phyloP scores from a whole-genome alignment of 305 asterid genomes.

The Fraxinus greggii region DNA sequence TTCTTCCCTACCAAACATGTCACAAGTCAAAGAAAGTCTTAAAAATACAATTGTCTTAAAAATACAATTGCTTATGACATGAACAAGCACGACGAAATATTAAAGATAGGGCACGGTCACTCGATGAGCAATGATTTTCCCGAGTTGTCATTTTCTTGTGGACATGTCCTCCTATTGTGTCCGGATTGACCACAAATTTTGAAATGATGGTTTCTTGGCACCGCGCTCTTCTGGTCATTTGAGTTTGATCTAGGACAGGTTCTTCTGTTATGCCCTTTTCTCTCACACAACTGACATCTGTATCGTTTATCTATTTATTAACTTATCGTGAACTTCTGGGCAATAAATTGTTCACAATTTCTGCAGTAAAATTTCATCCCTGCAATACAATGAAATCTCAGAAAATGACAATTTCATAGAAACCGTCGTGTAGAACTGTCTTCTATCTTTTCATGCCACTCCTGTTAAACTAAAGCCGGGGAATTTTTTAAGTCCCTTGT shows the following conservation, averaged over 20 bases:
- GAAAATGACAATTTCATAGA: not conserved
- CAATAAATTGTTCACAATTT: constrained; percentile 75
- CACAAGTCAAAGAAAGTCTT: not conserved
- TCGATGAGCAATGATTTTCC: not conserved
- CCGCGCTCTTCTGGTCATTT: constrained; percentile 20
- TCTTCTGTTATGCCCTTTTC: constrained; percentile 83
- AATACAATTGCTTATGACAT: constrained; percentile 1
- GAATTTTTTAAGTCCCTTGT: constrained; percentile 52
- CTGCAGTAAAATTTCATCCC: constrained; percentile 68
- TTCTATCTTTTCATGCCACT: constrained; percentile 30
- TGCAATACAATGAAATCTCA: constrained; percentile 21
- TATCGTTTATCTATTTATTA: constrained; percentile 38
- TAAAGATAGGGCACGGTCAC: not conserved
- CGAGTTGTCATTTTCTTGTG: constrained; percentile 34
- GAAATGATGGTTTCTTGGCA: constrained; percentile 52
- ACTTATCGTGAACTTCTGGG: constrained; percentile 48
- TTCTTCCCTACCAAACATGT: not conserved
- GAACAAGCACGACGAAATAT: not conserved
- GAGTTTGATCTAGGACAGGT: constrained; percentile 59
- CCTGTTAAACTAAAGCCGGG: constrained; percentile 57
- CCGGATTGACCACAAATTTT: constrained; percentile 60
- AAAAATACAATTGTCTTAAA: not conserved
- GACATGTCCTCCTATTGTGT: constrained; percentile 74
- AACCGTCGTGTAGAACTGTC: not conserved
- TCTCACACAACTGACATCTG: constrained; percentile 69